These are phyloP conservation scores for Williopsis jadinii DNA, from an alignment of 1,139 yeast species.

Conservation along the genomic window DNA sequence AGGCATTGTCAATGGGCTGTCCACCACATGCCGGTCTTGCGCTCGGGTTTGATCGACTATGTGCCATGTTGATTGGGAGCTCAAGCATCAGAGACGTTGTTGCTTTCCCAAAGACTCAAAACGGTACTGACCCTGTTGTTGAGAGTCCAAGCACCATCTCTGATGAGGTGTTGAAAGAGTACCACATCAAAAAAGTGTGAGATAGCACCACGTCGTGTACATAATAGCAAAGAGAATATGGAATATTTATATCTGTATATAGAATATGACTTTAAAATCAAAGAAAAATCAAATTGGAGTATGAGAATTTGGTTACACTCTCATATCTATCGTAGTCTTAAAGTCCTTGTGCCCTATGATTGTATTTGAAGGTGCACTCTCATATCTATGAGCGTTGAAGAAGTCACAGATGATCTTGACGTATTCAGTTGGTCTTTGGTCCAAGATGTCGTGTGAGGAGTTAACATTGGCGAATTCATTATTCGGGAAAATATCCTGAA, in stretches of 20 bases:
- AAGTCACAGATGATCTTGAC: constrained; percentile 23
- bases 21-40: constrained; percentile 99
- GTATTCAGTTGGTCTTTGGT: constrained; percentile 35
- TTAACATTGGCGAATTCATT: constrained; percentile 28
- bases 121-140: constrained; percentile 85
- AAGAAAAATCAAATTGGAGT: too few species aligned
- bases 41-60: constrained; percentile 85
- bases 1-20: constrained; percentile 83
- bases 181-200: constrained; percentile 23
- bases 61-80: constrained; percentile 80
- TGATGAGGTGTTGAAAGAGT: constrained; percentile 40
- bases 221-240: neutral
- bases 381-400: constrained; percentile 17
- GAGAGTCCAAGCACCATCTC: constrained; percentile 71
- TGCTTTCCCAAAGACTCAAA: constrained; percentile 90
- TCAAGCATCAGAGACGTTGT: constrained; percentile 83
- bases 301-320: neutral
- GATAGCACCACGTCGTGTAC: neutral
- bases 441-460: constrained; percentile 41
- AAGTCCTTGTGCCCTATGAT: constrained; percentile 1
- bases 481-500: constrained; percentile 33
- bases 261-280: neutral
- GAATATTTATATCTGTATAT: constrained; percentile 2
- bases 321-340: constrained; percentile 1
- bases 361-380: constrained; percentile 1